phyloP scores from a whole-genome alignment of 2,329 filamentous ascomycete genomes.

The Botrytis fabae region DNA sequence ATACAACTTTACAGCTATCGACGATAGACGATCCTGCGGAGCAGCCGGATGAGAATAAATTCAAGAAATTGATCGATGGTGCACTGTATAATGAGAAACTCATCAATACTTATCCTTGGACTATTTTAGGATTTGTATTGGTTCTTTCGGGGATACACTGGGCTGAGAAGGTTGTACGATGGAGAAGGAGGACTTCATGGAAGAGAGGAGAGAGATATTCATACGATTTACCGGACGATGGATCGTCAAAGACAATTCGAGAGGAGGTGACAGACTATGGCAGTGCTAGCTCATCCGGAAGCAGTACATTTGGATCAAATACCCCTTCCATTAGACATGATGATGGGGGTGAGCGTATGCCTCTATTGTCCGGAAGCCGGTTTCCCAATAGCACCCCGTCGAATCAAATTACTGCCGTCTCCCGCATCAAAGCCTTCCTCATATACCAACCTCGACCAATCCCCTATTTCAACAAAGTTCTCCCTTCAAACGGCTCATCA shows the following conservation, averaged over 20 bases:
- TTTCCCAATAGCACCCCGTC: background rate
- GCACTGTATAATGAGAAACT: constrained; percentile 11
- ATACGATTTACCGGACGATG: constrained; percentile 25
- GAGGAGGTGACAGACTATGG: constrained; percentile 24
- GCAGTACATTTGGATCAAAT: constrained; percentile 31
- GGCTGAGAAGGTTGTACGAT: constrained; percentile 29
- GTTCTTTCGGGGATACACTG: constrained; percentile 32
- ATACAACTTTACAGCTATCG: background rate
- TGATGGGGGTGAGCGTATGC: constrained; percentile 31
- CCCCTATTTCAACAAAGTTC: constrained; percentile 55
- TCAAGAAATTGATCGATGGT: constrained; percentile 19
- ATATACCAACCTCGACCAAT: constrained; percentile 59
- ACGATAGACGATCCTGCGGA: background rate
- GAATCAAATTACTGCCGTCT: constrained; percentile 26
- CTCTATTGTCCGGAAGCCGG: constrained; percentile 29
- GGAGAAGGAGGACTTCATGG: constrained; percentile 27
- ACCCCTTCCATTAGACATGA: constrained; percentile 27
- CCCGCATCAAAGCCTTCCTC: constrained; percentile 39
- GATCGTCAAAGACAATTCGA: constrained; percentile 22
- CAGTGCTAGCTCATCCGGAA: constrained; percentile 31
- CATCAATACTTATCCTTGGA: constrained; percentile 15
- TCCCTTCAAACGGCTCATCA: constrained; percentile 58
- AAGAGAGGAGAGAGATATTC: constrained; percentile 21
- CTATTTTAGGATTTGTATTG: background rate
- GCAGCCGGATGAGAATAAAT: background rate